Conservation (phyloP, 148 eudicot species). For the Cornus florida region DNA sequence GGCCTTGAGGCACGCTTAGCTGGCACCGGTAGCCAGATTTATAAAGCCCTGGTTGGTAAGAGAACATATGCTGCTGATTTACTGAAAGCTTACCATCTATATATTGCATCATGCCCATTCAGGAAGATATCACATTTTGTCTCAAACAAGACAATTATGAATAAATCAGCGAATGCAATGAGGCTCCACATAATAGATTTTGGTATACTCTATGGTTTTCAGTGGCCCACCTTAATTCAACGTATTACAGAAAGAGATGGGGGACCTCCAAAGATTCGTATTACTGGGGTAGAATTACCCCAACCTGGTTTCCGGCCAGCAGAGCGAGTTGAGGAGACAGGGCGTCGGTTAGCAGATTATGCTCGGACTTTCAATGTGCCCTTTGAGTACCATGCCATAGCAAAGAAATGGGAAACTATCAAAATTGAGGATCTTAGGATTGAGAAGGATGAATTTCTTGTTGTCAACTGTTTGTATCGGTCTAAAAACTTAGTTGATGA, state of each 20-base stretch:
- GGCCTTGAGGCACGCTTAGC: conserved; percentile 73
- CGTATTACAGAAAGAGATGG: conserved; percentile 41
- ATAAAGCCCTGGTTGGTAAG: conserved; percentile 42
- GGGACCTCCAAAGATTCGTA: conserved; percentile 60
- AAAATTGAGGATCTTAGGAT: conserved; percentile 54
- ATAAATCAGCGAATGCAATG: conserved; percentile 26
- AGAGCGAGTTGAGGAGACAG: conserved; percentile 61
- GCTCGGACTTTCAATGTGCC: conserved; percentile 56
- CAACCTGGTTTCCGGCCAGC: conserved; percentile 70
- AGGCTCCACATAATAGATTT: conserved; percentile 64
- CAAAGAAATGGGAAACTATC: conserved; percentile 64
- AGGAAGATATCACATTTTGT: conserved; percentile 50
- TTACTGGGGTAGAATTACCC: conserved; percentile 72
- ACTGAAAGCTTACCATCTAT: conserved; percentile 61
- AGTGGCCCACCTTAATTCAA: conserved; percentile 69
- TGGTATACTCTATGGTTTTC: conserved; percentile 67
- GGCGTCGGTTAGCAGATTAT: conserved; percentile 54
- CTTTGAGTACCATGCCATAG: conserved; percentile 57
- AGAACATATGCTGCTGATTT: conserved; percentile 49
- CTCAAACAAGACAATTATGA: conserved; percentile 43
- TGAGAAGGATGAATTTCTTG: conserved; percentile 53
- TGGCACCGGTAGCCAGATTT: conserved; percentile 63
- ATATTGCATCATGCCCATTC: conserved; percentile 62
- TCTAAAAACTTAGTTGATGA: conserved; percentile 63
- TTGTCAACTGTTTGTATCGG: conserved; percentile 56